phyloP scores from a whole-genome alignment of 169 alveolate species.

The Plasmodium coatneyi region DNA sequence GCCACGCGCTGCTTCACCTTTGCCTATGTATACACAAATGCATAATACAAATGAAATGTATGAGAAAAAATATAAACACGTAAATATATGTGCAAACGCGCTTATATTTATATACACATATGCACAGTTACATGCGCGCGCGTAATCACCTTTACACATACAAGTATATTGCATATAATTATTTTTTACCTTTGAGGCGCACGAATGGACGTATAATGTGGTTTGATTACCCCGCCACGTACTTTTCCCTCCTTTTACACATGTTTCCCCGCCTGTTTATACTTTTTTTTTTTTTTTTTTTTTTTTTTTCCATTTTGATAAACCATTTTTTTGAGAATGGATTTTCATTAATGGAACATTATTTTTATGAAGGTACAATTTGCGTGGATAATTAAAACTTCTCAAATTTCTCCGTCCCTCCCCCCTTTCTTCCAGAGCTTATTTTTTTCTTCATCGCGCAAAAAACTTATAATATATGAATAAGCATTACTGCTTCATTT shows the following conservation, averaged over 20 bases:
- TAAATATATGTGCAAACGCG: not conserved
- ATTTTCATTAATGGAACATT: conserved; percentile 7
- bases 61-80: not conserved
- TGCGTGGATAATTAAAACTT: not conserved
- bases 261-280: not conserved
- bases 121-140: not conserved
- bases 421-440: conserved; percentile 1
- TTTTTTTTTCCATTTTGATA: not conserved
- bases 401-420: not conserved
- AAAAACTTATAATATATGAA: not conserved
- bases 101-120: conserved; percentile 20
- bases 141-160: not conserved
- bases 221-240: not conserved
- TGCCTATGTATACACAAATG: not conserved
- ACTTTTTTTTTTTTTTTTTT: conserved; percentile 9
- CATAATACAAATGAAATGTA: conserved; percentile 1
- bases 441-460: not conserved
- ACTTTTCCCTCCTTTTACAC: not conserved
- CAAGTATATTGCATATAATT: not conserved
- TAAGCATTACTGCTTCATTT: conserved; percentile 4
- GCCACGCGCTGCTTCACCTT: not conserved
- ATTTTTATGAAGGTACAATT: not conserved
- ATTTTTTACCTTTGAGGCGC: not conserved
- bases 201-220: not conserved
- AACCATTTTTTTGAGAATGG: not conserved